Base-by-base conservation (phyloP, 2,329 filamentous ascomycete genomes). In the Thielaviopsis ethacetica region DNA sequence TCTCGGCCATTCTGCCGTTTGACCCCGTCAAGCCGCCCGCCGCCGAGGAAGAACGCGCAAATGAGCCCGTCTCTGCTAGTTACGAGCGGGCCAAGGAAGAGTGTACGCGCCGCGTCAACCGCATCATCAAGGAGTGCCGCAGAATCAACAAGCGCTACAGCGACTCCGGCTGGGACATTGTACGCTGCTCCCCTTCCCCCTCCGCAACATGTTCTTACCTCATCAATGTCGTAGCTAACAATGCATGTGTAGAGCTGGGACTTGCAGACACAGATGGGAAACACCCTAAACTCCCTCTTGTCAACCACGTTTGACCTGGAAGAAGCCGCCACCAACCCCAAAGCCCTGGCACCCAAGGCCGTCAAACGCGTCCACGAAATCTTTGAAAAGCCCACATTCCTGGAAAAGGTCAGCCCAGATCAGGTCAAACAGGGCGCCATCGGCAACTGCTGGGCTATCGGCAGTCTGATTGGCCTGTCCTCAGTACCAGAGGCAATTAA, bases 401-500 rank as follows among this genome's bases (percentile, higher is more conserved):
- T 81, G 71, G 70, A 73, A 56, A 82, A 81, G 56, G 74, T 88
- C 60, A 81, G 82, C 63, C 83, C 84, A 13, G 81, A 82, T 59
- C 87, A 93, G 67, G 81, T 91, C 61, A 86, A 87, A 66, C 88
- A 93, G 66, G 88, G 88, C 2, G 78, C 76, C 49, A 78, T 86
- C 44, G 88, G 87, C n/a, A 82, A 91, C 66, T 93, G 88, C 71
- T 91, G 87, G 86, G 79, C 90, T 57, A 84, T 93, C 71, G 85
- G 88, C 6, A 85, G 85, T 22, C 71, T 94, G 27, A 88, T 84
- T 34, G 87, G 87, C 0, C 75, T 94, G 64, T 84, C 84, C 34
- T 89, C 88, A 62, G 85, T 87, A 62, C 74, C 83, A 53, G 82
- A 78, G 1, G 75, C 86, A 15, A 83, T 95, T 58, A 77, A 86